These are phyloP conservation scores for Styphnolobium japonicum DNA, from an alignment of 306 rosid species.

Conservation along the genomic window DNA sequence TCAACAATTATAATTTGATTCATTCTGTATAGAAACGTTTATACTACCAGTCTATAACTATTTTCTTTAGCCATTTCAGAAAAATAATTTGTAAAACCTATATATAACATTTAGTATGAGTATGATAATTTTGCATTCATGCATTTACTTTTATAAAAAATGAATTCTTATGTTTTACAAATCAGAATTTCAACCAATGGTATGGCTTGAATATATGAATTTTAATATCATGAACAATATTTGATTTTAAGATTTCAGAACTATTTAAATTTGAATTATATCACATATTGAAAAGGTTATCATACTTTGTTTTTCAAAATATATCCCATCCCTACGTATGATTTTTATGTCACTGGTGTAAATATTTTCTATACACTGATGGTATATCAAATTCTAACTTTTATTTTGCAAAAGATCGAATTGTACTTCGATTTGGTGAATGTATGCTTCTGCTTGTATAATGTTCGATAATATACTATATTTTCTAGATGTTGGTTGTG, in stretches of 20 bases:
- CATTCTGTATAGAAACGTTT: neutral
- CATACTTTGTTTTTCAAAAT: too few relatives aligned
- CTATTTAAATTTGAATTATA: neutral
- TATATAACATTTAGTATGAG: neutral
- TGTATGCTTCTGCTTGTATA: neutral
- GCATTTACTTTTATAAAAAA: neutral
- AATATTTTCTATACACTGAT: neutral
- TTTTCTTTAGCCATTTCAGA: neutral
- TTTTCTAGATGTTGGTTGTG: too few relatives aligned
- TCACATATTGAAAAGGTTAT: neutral
- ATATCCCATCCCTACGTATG: too few relatives aligned
- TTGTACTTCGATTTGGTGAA: neutral
- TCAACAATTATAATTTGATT: neutral
- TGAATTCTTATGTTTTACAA: neutral
- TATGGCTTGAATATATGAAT: neutral
- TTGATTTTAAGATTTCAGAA: conserved; percentile 4
- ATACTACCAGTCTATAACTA: too few relatives aligned
- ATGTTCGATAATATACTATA: neutral
- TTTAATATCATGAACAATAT: neutral
- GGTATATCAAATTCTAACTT: neutral
- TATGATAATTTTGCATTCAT: neutral
- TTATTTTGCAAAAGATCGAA: neutral
- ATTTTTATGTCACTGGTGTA: neutral
- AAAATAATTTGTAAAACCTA: neutral
- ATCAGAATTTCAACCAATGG: neutral